Conservation (phyloP, 345 rosid species). For the Melaleuca alternifolia region DNA sequence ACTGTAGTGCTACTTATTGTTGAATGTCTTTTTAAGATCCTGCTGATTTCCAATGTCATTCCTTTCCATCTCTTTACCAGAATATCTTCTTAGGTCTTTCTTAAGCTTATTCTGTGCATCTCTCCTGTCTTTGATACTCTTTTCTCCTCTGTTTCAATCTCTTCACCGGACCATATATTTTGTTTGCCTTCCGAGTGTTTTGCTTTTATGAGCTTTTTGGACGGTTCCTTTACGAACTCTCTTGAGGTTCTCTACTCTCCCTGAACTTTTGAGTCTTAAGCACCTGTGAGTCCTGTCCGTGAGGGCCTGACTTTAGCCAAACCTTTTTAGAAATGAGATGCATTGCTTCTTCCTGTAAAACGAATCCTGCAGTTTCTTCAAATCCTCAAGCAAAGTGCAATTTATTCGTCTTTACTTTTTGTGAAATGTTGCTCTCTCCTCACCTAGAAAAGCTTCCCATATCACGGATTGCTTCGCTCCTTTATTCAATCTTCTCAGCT, state of each 20-base stretch:
- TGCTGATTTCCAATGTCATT: neutral
- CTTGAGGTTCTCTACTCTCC: no score
- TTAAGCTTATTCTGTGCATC: neutral
- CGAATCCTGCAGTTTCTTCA: neutral
- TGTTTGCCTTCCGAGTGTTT: neutral
- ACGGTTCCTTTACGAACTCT: neutral
- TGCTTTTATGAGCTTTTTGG: neutral
- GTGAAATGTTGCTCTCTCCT: neutral
- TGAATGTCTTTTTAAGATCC: neutral
- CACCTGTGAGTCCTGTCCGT: neutral
- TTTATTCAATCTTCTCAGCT: neutral
- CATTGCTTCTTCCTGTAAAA: neutral
- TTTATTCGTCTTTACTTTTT: neutral
- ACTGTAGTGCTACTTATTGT: neutral
- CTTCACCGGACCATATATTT: neutral
- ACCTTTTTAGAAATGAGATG: neutral
- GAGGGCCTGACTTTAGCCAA: neutral
- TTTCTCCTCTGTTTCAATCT: neutral
- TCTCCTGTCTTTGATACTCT: neutral
- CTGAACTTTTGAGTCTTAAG: no score
- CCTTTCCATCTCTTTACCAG: neutral
- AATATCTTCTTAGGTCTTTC: neutral
- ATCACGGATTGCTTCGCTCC: neutral
- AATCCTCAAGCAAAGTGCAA: slow-evolving; percentile 1
- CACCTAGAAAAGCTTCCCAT: neutral